phyloP scores from a whole-genome alignment of 2,329 filamentous ascomycete species.

The Penicillium janthinellum region DNA sequence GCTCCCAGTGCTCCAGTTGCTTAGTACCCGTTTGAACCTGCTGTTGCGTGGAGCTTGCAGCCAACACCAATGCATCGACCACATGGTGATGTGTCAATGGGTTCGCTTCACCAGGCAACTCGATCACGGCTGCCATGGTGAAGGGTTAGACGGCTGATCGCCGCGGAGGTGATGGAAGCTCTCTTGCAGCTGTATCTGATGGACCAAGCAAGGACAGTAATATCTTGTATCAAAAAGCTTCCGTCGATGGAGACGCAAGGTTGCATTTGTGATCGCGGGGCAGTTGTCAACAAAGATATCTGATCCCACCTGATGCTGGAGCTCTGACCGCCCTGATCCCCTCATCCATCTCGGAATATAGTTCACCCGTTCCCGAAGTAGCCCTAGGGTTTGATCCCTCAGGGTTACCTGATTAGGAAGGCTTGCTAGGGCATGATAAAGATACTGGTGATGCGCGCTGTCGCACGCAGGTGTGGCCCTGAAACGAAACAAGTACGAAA shows the following conservation, averaged over 20 bases:
- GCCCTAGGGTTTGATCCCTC: slow-evolving; percentile 37
- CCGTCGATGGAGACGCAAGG: background rate
- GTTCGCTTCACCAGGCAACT: slow-evolving; percentile 79
- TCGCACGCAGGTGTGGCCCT: too few species aligned
- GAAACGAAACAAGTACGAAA: too few species aligned
- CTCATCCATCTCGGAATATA: slow-evolving; percentile 22
- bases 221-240: background rate
- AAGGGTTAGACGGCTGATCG: slow-evolving; percentile 16
- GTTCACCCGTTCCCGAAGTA: slow-evolving; percentile 26
- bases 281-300: slow-evolving; percentile 7
- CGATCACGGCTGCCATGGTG: slow-evolving; percentile 70
- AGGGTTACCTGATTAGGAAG: slow-evolving; percentile 13
- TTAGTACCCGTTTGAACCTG: slow-evolving; percentile 67
- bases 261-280: background rate
- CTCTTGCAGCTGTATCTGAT: background rate
- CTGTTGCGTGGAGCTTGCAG: slow-evolving; percentile 65
- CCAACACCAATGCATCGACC: slow-evolving; percentile 64
- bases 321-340: slow-evolving; percentile 19
- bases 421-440: slow-evolving; percentile 25
- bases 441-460: too few species aligned
- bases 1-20: slow-evolving; percentile 73
- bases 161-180: background rate
- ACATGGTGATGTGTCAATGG: slow-evolving; percentile 67
- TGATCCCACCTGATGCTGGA: slow-evolving; percentile 4
- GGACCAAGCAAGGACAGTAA: background rate